Evolutionary conservation across 345 rosid species (phyloP).

Genomic region (Excoecaria cochinchinensis): DNA sequence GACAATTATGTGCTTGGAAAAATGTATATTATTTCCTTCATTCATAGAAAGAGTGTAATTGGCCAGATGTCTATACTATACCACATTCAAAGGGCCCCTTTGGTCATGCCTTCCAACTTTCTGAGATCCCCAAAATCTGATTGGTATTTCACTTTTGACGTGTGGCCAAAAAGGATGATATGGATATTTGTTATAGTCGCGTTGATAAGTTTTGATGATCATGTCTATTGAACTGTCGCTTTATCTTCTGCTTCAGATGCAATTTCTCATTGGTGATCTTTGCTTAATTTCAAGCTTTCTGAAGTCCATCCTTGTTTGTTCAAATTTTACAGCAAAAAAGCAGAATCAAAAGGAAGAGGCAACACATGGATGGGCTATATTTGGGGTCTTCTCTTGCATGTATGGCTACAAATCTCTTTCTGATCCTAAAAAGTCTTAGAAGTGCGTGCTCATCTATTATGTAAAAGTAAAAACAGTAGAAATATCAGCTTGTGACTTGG

Average conservation of each 20-base stretch:
- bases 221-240: not conserved
- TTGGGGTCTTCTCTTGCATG: constrained; percentile 91
- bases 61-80: not conserved
- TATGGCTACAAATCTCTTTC: constrained; percentile 29
- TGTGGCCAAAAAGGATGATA: not conserved
- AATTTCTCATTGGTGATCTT: constrained; percentile 10
- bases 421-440: not conserved
- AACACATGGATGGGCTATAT: constrained; percentile 82
- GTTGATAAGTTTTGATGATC: not conserved
- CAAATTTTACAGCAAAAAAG: constrained; percentile 50
- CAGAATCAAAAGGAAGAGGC: constrained; percentile 60
- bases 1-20: not conserved
- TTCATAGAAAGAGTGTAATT: not conserved
- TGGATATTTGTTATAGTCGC: not conserved
- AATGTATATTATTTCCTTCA: not conserved
- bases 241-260: constrained; percentile 10
- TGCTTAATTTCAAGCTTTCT: constrained; percentile 3
- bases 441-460: not conserved
- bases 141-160: not conserved
- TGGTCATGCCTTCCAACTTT: not conserved
- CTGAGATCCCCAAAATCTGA: not conserved
- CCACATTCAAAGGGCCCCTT: not conserved
- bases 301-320: constrained; percentile 13
- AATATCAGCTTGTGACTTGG: not conserved
- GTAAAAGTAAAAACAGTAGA: constrained; percentile 4